phyloP scores from a whole-genome alignment of 805 yeast genomes.

The Candida bentonensis region DNA sequence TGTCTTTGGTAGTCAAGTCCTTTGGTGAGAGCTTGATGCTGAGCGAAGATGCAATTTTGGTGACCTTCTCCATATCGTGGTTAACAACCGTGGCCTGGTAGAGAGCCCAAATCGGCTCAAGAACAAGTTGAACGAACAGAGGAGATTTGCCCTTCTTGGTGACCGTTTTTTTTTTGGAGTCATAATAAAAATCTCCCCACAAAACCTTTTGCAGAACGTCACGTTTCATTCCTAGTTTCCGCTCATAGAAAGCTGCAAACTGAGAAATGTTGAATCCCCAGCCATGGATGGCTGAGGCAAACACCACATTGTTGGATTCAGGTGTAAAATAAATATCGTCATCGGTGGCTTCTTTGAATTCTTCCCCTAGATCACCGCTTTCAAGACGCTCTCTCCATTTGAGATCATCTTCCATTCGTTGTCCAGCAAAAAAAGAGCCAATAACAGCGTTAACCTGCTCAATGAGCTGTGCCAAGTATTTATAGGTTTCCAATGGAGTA shows the following conservation, averaged over 20 bases:
- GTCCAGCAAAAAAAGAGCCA: constrained; percentile 87
- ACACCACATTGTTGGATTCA: constrained; percentile 73
- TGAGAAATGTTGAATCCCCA: constrained; percentile 94
- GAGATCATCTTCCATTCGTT: constrained; percentile 78
- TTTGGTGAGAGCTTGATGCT: constrained; percentile 57
- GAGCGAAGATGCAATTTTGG: constrained; percentile 59
- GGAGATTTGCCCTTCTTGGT: constrained; percentile 63
- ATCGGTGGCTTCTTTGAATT: constrained; percentile 64
- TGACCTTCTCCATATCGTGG: constrained; percentile 55
- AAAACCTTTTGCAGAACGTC: constrained; percentile 68
- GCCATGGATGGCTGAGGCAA: constrained; percentile 87
- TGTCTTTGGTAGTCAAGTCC: constrained; percentile 69
- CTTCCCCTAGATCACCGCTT: constrained; percentile 16
- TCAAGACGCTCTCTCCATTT: constrained; percentile 38
- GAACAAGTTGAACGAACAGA: constrained; percentile 69
- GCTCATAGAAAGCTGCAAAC: constrained; percentile 74
- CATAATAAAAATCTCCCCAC: constrained; percentile 91
- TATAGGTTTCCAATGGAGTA: constrained; percentile 73
- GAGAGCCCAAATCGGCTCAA: constrained; percentile 87
- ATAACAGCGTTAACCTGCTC: constrained; percentile 93
- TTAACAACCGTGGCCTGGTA: constrained; percentile 57
- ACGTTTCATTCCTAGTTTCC: constrained; percentile 71
- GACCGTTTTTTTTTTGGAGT: constrained; percentile 79
- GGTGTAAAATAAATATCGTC: constrained; percentile 79
- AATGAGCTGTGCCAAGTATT: constrained; percentile 60